Evolutionary conservation across 2,329 filamentous ascomycete species (phyloP).

Genomic region (Aspergillus luchuensis): DNA sequence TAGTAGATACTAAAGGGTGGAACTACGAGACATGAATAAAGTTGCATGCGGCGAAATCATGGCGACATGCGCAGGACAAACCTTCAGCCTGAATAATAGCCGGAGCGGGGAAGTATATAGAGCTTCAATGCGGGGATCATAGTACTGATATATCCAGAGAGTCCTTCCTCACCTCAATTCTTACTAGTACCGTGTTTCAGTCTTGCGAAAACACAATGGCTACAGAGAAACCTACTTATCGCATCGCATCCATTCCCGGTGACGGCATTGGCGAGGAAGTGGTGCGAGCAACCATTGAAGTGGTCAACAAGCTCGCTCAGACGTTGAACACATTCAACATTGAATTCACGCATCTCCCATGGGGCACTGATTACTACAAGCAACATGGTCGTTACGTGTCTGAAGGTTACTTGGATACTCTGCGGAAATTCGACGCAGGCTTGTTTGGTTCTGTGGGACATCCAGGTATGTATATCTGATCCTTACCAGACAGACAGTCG

Average conservation of each 20-base stretch:
- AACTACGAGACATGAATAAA: background rate
- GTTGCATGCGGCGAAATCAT: background rate
- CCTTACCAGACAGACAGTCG: no score
- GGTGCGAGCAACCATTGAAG: constrained; percentile 57
- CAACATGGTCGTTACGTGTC: constrained; percentile 58
- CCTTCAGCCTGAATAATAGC: constrained; percentile 8
- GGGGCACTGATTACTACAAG: constrained; percentile 46
- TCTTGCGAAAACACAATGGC: background rate
- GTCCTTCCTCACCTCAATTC: no score
- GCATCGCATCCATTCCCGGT: constrained; percentile 61
- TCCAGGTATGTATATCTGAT: constrained; percentile 44
- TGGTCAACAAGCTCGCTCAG: constrained; percentile 49
- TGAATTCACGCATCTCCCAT: constrained; percentile 52
- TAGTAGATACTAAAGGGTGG: no score
- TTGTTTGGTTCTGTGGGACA: constrained; percentile 63
- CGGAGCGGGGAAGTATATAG: background rate
- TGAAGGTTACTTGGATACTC: constrained; percentile 51
- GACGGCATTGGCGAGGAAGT: constrained; percentile 68
- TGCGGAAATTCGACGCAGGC: constrained; percentile 57
- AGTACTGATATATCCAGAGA: background rate
- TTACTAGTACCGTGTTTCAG: background rate
- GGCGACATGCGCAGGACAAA: background rate
- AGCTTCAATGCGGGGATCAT: background rate
- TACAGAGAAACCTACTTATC: constrained; percentile 38
- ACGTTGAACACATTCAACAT: constrained; percentile 50